phyloP scores from a whole-genome alignment of 2,329 filamentous ascomycete species.

The Ophiostoma sp. region DNA sequence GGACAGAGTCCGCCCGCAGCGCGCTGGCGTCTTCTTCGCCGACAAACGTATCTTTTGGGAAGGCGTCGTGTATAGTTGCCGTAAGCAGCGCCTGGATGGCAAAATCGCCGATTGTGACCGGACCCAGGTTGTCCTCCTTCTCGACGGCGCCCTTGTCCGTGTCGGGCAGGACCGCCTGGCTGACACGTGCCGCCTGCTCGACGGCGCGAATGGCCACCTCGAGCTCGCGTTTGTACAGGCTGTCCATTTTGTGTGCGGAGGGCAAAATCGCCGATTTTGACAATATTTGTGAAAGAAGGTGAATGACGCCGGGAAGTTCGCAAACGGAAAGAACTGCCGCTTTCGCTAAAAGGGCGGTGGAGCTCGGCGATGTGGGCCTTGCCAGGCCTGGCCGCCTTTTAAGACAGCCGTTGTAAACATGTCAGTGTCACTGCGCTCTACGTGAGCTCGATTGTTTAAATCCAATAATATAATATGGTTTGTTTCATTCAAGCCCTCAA shows the following conservation, averaged over 20 bases:
- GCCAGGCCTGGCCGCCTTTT: not conserved
- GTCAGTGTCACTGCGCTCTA: not conserved
- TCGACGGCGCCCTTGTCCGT: constrained; percentile 52
- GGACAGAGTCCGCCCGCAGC: constrained; percentile 44
- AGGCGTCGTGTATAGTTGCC: constrained; percentile 50
- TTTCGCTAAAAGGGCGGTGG: constrained; percentile 33
- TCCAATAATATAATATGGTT: too few relatives aligned
- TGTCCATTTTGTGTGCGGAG: constrained; percentile 31
- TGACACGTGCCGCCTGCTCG: constrained; percentile 50
- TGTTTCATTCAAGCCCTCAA: not conserved
- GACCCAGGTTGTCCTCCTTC: constrained; percentile 55
- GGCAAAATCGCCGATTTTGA: not conserved
- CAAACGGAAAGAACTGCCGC: constrained; percentile 36
- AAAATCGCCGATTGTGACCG: constrained; percentile 61
- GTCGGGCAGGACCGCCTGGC: constrained; percentile 49
- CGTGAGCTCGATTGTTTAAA: not conserved
- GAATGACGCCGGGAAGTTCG: not conserved
- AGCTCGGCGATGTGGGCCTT: not conserved
- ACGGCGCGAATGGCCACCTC: constrained; percentile 46
- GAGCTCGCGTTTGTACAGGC: constrained; percentile 46
- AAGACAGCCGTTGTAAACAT: not conserved
- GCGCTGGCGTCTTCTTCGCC: constrained; percentile 57
- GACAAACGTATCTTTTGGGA: constrained; percentile 54
- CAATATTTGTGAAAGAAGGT: not conserved
- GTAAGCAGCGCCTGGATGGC: constrained; percentile 59